Percentiles rank a stretch among this genome's conserved stretches.
phyloP scores from a whole-genome alignment of 768 basidiomycete species.

The Cystobasidium tubakii region DNA sequence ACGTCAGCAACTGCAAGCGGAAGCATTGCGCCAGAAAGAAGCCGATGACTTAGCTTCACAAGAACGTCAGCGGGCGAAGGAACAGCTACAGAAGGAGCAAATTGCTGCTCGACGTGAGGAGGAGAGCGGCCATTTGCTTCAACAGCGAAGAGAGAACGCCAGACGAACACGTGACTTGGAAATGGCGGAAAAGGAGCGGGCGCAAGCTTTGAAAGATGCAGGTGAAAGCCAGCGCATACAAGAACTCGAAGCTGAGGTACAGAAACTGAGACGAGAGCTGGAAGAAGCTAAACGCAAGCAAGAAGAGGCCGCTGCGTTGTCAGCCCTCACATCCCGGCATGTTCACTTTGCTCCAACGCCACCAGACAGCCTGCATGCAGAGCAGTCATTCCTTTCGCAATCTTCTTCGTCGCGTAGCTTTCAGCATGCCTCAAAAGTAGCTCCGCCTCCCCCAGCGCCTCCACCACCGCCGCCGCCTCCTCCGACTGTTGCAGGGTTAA shows the following conservation, averaged over 20 bases:
- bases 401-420: background rate
- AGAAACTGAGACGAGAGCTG: conserved; percentile 12
- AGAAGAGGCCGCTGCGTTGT: background rate
- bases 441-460: background rate
- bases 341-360: conserved; percentile 31
- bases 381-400: conserved; percentile 6
- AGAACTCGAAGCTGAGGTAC: conserved; percentile 26
- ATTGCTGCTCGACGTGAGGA: background rate
- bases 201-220: background rate
- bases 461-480: conserved; percentile 9
- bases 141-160: background rate
- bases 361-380: conserved; percentile 13
- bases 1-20: background rate
- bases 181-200: background rate
- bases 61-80: background rate
- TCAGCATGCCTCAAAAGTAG: background rate
- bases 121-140: background rate
- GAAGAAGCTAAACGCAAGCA: conserved; percentile 6
- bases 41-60: background rate
- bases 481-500: background rate
- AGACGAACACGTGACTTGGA: background rate
- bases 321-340: background rate
- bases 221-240: conserved; percentile 11
- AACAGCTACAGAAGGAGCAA: background rate
- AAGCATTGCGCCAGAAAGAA: background rate